Evolutionary conservation across 176 grass and related monocot genomes (phyloP), one percentile per base, ranked within the genome.

Genomic region (Musa acuminata): DNA sequence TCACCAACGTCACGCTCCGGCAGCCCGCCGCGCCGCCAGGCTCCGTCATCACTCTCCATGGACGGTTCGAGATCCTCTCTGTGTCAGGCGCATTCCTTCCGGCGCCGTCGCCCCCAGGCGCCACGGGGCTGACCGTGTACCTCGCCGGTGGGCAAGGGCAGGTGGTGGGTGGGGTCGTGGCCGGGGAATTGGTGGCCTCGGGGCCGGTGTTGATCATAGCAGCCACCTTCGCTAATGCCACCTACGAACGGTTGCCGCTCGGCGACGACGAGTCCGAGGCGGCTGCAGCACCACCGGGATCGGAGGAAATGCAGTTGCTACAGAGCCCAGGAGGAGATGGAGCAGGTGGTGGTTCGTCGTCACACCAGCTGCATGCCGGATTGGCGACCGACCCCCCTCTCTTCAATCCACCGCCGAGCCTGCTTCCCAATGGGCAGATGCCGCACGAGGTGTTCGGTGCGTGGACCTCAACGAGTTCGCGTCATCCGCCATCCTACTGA

Each of bases 1-100:
- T 88, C 60, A 78, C 83, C 52, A 92, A 92, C 84, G 86, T 92
- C 53, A 86, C 83, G 8, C 81, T 92, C 12, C 83, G 89, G 51
- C 89, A 92, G 62, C 86, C 89, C 50, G 85, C 86, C 0, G 86
- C 81, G 1, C 89, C 86, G 6, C 83, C 81, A 0, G 85, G 85
- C 1, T 74, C 86, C 14, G 86, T 88, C 26, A 86, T 86, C 49
- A 86, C 89, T 17, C 86, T 92, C 14, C 89, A 86, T 24, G 89
- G 89, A 64, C 89, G 89, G 29, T 92, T 92, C 76, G 89, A 92
- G 81, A 92, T 92, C 77, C 83, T 92, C 21, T 92, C 89, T 49
- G 77, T 92, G n/a, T 88, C 89, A 1, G 89, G 89, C 23, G 86
- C 89, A 21, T 92, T 92, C 26, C 86, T 92, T 11, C 89, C 89